Evolutionary conservation across 306 rosid genomes (phyloP).

Genomic region (Cucurbita maxima): DNA sequence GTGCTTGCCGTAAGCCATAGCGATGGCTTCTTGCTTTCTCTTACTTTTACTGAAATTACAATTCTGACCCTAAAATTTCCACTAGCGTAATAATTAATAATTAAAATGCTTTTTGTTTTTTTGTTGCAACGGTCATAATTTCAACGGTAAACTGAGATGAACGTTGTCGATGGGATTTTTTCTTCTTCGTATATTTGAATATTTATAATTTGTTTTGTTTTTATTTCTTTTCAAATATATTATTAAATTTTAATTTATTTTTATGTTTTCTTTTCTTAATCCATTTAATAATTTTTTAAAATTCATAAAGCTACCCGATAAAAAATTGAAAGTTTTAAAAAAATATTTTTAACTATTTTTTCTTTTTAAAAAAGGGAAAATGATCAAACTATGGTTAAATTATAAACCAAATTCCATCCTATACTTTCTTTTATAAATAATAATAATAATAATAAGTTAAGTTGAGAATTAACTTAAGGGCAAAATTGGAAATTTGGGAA

Average conservation of each 20-base stretch:
- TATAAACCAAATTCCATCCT: neutral
- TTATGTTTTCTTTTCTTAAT: no score
- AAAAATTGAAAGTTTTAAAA: no score
- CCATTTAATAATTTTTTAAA: no score
- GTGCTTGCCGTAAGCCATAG: slow-evolving; percentile 20
- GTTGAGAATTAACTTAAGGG: neutral
- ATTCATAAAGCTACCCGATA: no score
- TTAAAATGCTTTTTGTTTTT: neutral
- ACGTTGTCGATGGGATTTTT: neutral
- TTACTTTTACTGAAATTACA: slow-evolving; percentile 7
- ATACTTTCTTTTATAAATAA: no score
- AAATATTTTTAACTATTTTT: no score
- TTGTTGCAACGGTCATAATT: neutral
- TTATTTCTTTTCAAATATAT: no score
- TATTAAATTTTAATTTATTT: no score
- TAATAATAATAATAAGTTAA: no score
- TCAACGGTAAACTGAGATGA: neutral
- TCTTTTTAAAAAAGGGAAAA: no score
- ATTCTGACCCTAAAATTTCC: neutral
- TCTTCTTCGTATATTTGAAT: neutral
- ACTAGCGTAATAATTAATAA: neutral
- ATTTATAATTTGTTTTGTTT: neutral
- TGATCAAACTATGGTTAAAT: neutral
- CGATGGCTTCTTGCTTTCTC: neutral
- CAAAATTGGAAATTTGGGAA: neutral